Base-by-base conservation (phyloP, 202 grass and related monocot species). In the Carex arenaria region DNA sequence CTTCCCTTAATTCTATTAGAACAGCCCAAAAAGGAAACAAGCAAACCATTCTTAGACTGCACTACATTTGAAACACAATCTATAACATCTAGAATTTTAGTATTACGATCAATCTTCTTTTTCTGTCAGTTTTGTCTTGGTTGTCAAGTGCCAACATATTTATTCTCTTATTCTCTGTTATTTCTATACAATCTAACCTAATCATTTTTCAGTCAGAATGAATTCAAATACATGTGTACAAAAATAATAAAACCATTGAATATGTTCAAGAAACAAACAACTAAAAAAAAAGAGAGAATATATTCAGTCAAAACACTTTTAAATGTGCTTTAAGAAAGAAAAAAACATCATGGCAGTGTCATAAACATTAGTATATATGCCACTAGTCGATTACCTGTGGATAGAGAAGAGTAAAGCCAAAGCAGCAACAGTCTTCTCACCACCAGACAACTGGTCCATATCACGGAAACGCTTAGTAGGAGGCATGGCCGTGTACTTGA, bases 381-480 rank as follows among this genome's bases (percentile, higher is more conserved):
- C 13, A 54, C 17, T 60, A 20, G 5, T 17, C 9, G 15, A 31
- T 76, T 90, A 98, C 95, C 95, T 98, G 93, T 98, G 95, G 85
- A 98, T 98, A 19, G 95, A 82, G 90, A 98, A 98, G 72, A 98
- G 95, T 89, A 98, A 82, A 68, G 95, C 93, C 62, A 98, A 85
- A 71, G 95, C 95, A 82, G 95, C 95, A 42, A 98, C 92, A 81
- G 95, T 95, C 89, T 98, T 98, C 89, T 98, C 95, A 26, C 93
- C 95, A 73, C 95, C 95, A 4, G 95, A 98, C 89, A 98, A 92
- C 80, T 95, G 95, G 54, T 98, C 95, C 95, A 98, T 98, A 83
- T 98, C 93, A 78, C 93, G 92, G 83, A 98, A 98, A 36, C 93
- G 91, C 72, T 98, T 98, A n/a, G 93, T 95, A 79, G 95, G 95